Base-by-base conservation (phyloP, 2,329 filamentous ascomycete species). In the Daldinia sp. region DNA sequence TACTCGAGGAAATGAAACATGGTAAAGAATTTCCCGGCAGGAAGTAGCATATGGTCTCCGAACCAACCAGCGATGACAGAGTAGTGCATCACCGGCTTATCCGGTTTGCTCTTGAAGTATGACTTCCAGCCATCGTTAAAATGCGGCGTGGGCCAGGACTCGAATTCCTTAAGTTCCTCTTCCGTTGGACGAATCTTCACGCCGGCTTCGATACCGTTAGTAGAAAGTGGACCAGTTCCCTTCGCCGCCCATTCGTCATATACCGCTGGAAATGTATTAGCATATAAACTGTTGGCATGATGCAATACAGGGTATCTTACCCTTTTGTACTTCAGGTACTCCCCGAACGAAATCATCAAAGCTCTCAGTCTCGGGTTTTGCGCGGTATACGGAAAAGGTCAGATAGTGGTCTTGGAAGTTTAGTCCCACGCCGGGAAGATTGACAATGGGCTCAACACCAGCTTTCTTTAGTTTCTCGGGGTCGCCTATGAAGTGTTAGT, bases 41-140 rank as follows among this genome's bases (percentile, higher is more conserved):
- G 91, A 85, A 88, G 86, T 51, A 88, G 79, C 84, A 87, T 88
- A 73, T 88, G 86, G 77, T 88, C 86, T 33, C 87, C 86, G 35
- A 88, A 88, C 84, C 84, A 88, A 70, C 90, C 90, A 15, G 90
- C 83, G 75, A 94, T 93, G 62, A 94, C 88, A 1, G 87, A 91
- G 81, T 94, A 94, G 77, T 94, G 92, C 92, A 94, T 94, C 48
- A 94, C 92, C 0, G 92, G 92, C 85, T 94, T 94, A 80, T 94
- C 92, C 0, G 91, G 91, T 83, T 94, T 94, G 77, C 94, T 81
- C 83, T 93, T 92, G 80, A 94, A 95, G 82, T 95, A 94, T 60
- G 87, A 90, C 74, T 94, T 89, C 91, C 92, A 95, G 2, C 92
- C 91, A 6, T 87, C 86, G 51, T 85, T 86, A 83, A 95, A 95